Evolutionary conservation across 169 alveolate genomes (phyloP), one percentile per base, ranked within the genome.

Genomic region (Cryptosporidium meleagridis): DNA sequence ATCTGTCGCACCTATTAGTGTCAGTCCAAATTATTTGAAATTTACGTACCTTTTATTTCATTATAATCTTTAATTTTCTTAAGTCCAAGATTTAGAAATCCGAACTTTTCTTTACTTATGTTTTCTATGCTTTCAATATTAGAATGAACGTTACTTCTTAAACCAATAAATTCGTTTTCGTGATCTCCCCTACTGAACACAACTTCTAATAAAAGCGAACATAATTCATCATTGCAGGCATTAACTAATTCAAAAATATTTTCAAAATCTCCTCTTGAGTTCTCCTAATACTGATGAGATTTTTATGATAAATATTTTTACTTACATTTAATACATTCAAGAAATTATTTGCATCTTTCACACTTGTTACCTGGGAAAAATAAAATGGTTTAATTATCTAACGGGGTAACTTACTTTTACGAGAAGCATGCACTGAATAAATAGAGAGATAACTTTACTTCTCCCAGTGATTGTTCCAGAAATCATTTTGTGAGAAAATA

Each of bases 221-320:
- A 23, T 44, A 80, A 37, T 21, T 80, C 68, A 80, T 80, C 89
- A 80, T 80, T 80, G 31, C 89, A 80, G 23, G 73, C 73, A 62
- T 62, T 44, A 1, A 80, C 48, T 16, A 80, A n/a, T 62, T 80
- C 89, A 39, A 62, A 65, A 65, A 80, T 80, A 80, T 80, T 80
- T 26, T 59, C 73, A 80, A 80, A 80, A 45, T 10, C 26, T 2
- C 52, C 21, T 33, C 67, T 61, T 5, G 26, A 61, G 23, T 35
- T 59, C 1, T 80, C 89, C 89, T 80, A 44, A 23, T 61, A 62
- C 33, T n/a, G 69, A 37, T 4, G 33, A 44, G 35, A 23, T 23
- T 10, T 10, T 39, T 41, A 7, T 12, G 29, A 41, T 14, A 26
- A 75, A 12, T 18, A 61, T 23, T 23, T 9, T 23, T 18, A 59